Base-by-base conservation (phyloP, 192 early-diverging fungal genomes). In the Podila minutissima region DNA sequence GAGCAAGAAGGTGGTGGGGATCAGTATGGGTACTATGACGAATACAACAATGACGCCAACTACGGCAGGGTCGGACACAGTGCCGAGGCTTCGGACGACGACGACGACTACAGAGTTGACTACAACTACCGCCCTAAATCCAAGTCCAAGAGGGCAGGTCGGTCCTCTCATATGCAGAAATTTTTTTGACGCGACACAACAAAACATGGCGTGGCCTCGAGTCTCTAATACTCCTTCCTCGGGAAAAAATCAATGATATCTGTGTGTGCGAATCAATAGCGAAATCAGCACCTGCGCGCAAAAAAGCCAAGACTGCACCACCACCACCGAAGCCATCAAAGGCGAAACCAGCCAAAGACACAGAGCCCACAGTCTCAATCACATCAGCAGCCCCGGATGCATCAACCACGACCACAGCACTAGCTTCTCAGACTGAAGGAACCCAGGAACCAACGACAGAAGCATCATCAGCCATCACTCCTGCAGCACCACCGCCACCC, bases 1-100 rank as follows among this genome's bases (percentile, higher is more conserved):
- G 35, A 37, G 10, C 86, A 95, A 70, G 93, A 95, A 62, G 83
- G 82, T 20, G 87, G 85, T 64, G 85, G 70, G 13, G 86, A 88
- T 67, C 81, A 72, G 20, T 67, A 81, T 48, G 85, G 84, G 26
- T 88, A 89, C 33, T 89, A 91, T 67, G 83, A 83, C 17, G 88
- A 92, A 73, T 93, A 92, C 75, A 74, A 83, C 46, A 88, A 83
- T 41, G 88, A 91, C 48, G 71, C 86, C 26, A 74, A 67, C 28
- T 82, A 73, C 20, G 72, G 58, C 74, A 70, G 26, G 73, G 83
- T 29, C 64, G 81, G 32, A 67, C 60, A 65, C 64, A 66, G 72
- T 15, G 82, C 72, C 28, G 83, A 81, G 51, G 69, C 64, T 15
- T 85, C 88, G 33, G 66, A 61, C 41, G 86, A 86, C 57, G 84